phyloP scores from a whole-genome alignment of 2,329 filamentous ascomycete genomes.

The Clathrospora elynae region DNA sequence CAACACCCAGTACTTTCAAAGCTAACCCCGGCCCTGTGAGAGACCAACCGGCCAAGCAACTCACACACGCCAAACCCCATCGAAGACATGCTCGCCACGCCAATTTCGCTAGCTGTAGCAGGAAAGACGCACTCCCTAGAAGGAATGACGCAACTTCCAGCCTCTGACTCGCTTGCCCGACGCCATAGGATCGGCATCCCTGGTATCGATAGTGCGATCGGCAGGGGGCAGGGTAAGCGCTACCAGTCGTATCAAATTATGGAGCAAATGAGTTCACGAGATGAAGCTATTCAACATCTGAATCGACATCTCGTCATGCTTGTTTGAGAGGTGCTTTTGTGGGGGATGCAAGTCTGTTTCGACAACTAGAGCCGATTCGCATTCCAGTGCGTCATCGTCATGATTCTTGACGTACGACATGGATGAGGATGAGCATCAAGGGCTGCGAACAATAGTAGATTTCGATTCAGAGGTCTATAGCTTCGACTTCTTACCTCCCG shows the following conservation, averaged over 20 bases:
- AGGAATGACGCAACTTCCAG: conserved; percentile 5
- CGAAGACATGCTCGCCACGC: not conserved
- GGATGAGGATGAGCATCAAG: no score
- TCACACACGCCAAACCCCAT: not conserved
- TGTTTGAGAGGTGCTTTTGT: no score
- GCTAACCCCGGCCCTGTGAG: no score
- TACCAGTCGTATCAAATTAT: conserved; percentile 1
- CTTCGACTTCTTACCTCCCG: conserved; percentile 63
- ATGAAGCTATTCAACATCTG: conserved; percentile 18
- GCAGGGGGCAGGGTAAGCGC: conserved; percentile 22
- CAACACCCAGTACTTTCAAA: no score
- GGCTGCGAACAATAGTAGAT: no score
- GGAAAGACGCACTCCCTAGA: not conserved
- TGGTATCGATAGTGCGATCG: conserved; percentile 27
- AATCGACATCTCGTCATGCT: conserved; percentile 7
- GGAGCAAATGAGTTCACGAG: conserved; percentile 4
- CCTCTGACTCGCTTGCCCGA: conserved; percentile 7
- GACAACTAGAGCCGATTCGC: no score
- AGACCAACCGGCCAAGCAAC: no score
- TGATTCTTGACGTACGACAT: no score
- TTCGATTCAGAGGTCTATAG: conserved; percentile 43
- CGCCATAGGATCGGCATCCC: not conserved
- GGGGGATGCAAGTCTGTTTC: no score
- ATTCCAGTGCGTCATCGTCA: no score
- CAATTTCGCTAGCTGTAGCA: conserved; percentile 1